phyloP scores from a whole-genome alignment of 1,284 basidiomycete species.

The Cutaneotrichosporon sp. region DNA sequence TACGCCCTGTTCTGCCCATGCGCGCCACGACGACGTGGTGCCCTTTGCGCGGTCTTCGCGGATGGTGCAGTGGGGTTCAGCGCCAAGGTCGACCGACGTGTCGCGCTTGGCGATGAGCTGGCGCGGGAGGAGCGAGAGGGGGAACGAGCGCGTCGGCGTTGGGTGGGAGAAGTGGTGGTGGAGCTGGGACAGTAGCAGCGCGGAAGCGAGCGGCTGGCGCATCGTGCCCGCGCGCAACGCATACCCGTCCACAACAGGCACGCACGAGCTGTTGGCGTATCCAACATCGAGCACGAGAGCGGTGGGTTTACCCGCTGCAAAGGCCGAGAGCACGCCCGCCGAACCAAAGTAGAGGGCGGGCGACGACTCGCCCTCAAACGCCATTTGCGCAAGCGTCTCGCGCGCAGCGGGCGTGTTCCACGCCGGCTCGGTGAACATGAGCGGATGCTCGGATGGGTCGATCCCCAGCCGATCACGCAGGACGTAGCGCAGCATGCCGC shows the following conservation, averaged over 20 bases:
- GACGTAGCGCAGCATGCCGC: conserved; percentile 68
- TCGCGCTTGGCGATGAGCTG: conserved; percentile 78
- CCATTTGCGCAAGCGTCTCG: conserved; percentile 89
- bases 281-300: conserved; percentile 94
- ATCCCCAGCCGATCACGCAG: conserved; percentile 69
- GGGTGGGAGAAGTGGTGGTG: conserved; percentile 35
- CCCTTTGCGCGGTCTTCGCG: conserved; percentile 67
- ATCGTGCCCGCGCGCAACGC: conserved; percentile 74
- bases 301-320: conserved; percentile 92
- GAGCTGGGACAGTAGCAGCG: conserved; percentile 45
- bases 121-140: conserved; percentile 56
- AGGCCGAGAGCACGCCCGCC: conserved; percentile 92
- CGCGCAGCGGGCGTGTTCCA: conserved; percentile 90
- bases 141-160: conserved; percentile 30
- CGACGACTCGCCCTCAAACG: conserved; percentile 91
- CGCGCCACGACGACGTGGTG: conserved; percentile 71
- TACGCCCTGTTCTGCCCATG: conserved; percentile 76
- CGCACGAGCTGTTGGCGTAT: conserved; percentile 78
- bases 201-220: conserved; percentile 46
- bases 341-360: conserved; percentile 98
- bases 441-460: conserved; percentile 69
- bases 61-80: conserved; percentile 63
- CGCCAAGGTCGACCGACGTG: conserved; percentile 56
- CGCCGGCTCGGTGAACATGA: conserved; percentile 89
- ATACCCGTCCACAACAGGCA: conserved; percentile 95